Base-by-base conservation (phyloP, 2,329 filamentous ascomycete species). In the Aspergillus ruber region DNA sequence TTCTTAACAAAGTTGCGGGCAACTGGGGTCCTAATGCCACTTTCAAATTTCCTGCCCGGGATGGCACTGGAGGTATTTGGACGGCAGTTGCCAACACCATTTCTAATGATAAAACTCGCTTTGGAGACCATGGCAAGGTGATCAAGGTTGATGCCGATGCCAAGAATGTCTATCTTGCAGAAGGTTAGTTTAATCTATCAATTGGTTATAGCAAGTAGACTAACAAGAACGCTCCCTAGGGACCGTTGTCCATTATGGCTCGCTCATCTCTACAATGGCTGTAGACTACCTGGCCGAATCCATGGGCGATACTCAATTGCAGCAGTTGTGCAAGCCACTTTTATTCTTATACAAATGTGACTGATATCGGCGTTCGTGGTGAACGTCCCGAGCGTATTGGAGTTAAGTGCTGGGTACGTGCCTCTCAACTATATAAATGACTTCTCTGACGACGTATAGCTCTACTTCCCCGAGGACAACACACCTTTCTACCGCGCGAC, bases 401-500 rank as follows among this genome's bases (percentile, higher is more conserved):
- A 56, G 93, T 98, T 78, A 98, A 98, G 82, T 98, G 93, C 84
- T 98, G 93, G 90, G 81, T 85, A 76, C 67, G 81, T 65, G 25
- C 15, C 18, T 9, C 40, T 42, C 10, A n/a, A n/a, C 6, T 9
- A 18, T n/a, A 15, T 13, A 38, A 38, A 38, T 2, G 13, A 38
- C n/a, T 10, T 9, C 4, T 15, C 18, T 18, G 7, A 38, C 6
- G 8, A 38, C 9, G n/a, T 3, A 8, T 42, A 85, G 84, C 79
- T 98, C 57, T 98, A 98, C 82, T 98, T 97, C 83, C 93, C 93
- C 53, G 93, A 98, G 73, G 86, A 95, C 71, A 86, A 98, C 80
- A 95, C 90, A 78, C 90, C 90, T 68, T 98, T 98, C 81, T 98
- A 98, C 80, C 88, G 93, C 60, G 93, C 93, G 65, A 98, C 93